phyloP scores from a whole-genome alignment of 2,329 filamentous ascomycete species.

The Esteya vermicola region DNA sequence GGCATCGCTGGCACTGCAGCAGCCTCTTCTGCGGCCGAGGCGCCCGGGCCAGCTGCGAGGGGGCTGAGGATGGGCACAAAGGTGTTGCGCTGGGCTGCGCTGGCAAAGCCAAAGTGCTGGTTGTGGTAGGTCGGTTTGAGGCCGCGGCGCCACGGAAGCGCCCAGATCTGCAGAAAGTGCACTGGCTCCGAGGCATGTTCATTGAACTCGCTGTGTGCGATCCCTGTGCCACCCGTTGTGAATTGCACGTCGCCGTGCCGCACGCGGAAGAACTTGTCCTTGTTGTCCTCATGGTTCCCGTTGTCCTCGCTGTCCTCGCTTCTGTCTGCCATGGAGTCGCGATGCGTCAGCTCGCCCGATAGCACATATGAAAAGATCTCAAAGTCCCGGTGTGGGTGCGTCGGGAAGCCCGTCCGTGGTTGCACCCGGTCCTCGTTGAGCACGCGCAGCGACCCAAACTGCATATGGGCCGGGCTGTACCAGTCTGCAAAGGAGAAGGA shows the following conservation, averaged over 20 bases:
- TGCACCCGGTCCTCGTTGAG: slow-evolving; percentile 81
- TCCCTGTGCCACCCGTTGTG: slow-evolving; percentile 69
- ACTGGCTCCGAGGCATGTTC: slow-evolving; percentile 56
- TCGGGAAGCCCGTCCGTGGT: slow-evolving; percentile 63
- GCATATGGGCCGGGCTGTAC: slow-evolving; percentile 51
- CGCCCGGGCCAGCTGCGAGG: slow-evolving; percentile 50
- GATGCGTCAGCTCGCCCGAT: slow-evolving; percentile 70
- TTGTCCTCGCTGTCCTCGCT: slow-evolving; percentile 39
- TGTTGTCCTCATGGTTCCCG: slow-evolving; percentile 37
- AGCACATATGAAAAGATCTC: slow-evolving; percentile 85
- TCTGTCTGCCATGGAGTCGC: slow-evolving; percentile 70
- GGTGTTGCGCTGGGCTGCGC: slow-evolving; percentile 37
- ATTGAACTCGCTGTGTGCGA: slow-evolving; percentile 74
- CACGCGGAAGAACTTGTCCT: slow-evolving; percentile 56
- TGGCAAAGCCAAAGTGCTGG: slow-evolving; percentile 58
- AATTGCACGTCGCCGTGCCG: slow-evolving; percentile 76
- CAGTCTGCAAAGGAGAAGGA: slow-evolving; percentile 69
- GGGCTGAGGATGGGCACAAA: slow-evolving; percentile 68
- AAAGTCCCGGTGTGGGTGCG: slow-evolving; percentile 72
- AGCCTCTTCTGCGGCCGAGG: slow-evolving; percentile 47
- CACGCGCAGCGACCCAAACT: slow-evolving; percentile 66
- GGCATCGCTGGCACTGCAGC: slow-evolving; percentile 45
- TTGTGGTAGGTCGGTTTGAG: slow-evolving; percentile 67
- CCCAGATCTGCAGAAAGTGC: slow-evolving; percentile 86
- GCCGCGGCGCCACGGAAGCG: slow-evolving; percentile 59